A percentile compares a stretch with the other conserved stretches of the same genome.
Evolutionary conservation across 2,329 filamentous ascomycete species (phyloP).

Genomic region (Sclerotinia sclerotiorum): DNA sequence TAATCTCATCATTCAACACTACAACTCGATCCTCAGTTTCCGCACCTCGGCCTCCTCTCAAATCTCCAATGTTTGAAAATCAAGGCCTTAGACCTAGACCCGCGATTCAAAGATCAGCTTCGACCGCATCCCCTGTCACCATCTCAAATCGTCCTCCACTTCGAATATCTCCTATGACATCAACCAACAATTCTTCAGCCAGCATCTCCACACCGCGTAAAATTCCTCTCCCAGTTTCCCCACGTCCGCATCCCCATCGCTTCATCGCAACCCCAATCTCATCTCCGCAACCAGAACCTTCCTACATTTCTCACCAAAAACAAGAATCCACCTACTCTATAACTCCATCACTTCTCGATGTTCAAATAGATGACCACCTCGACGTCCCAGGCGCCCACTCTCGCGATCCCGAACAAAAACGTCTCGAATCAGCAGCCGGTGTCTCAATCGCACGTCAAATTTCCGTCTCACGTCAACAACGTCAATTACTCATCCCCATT

Average conservation of each 20-base stretch:
- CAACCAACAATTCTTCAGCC: background rate
- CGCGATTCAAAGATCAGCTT: constrained; percentile 4
- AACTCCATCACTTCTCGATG: background rate
- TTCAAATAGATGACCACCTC: background rate
- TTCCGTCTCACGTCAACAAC: constrained; percentile 62
- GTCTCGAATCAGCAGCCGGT: constrained; percentile 57
- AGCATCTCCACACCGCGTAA: background rate
- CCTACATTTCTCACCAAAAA: constrained; percentile 9
- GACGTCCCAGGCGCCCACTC: background rate
- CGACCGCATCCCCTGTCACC: background rate
- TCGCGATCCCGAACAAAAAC: constrained; percentile 39
- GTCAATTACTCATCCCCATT: constrained; percentile 57
- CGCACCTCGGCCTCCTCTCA: constrained; percentile 6
- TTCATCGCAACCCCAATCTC: background rate
- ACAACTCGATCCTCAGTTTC: background rate
- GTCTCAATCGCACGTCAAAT: constrained; percentile 69
- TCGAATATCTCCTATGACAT: constrained; percentile 11
- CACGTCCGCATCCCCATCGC: constrained; percentile 15
- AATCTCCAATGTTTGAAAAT: constrained; percentile 4
- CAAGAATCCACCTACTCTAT: constrained; percentile 17
- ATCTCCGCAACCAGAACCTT: background rate
- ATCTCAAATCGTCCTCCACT: background rate
- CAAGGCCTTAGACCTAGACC: background rate
- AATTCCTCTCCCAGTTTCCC: background rate
- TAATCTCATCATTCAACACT: constrained; percentile 17